Percentiles rank a stretch among this genome's conserved stretches.
These are phyloP conservation scores for Stagonosporopsis cucurbitacearum DNA, from an alignment of 2,329 filamentous ascomycete species.

Conservation along the genomic window DNA sequence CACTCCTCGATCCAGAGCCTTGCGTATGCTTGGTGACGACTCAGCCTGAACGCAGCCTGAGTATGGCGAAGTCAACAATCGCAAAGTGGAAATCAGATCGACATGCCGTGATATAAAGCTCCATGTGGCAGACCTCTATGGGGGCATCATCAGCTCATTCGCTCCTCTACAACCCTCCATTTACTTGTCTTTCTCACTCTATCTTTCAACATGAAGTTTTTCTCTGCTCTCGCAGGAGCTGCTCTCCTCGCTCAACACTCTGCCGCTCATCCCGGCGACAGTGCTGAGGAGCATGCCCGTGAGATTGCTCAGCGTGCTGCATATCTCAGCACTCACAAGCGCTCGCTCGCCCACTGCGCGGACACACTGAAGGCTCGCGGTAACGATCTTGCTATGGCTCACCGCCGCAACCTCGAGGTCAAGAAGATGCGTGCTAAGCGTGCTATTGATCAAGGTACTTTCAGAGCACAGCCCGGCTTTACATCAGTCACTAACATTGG, in stretches of 20 bases:
- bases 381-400: conserved; percentile 50
- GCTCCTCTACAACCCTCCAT: conserved; percentile 4
- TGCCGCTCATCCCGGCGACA: conserved; percentile 50
- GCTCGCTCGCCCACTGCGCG: conserved; percentile 52
- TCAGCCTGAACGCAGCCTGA: conserved; percentile 9
- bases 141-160: conserved; percentile 7
- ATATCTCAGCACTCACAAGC: conserved; percentile 46
- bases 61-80: background rate
- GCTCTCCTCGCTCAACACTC: conserved; percentile 36
- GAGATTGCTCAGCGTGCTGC: conserved; percentile 47
- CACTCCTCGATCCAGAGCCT: conserved; percentile 5
- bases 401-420: conserved; percentile 51
- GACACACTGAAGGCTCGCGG: conserved; percentile 50
- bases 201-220: conserved; percentile 31
- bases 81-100: background rate
- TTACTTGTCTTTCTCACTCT: conserved; percentile 3
- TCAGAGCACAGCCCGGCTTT: background rate
- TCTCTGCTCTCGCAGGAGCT: conserved; percentile 34
- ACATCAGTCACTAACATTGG: conserved; percentile 11
- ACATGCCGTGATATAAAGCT: conserved; percentile 13
- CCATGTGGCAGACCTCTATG: background rate
- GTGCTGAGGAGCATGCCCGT: conserved; percentile 38
- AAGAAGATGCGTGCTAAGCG: conserved; percentile 51
- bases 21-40: conserved; percentile 22
- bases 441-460: conserved; percentile 29